phyloP scores from a whole-genome alignment of 23 red algal genomes.

The Gracilariopsis chorda region DNA sequence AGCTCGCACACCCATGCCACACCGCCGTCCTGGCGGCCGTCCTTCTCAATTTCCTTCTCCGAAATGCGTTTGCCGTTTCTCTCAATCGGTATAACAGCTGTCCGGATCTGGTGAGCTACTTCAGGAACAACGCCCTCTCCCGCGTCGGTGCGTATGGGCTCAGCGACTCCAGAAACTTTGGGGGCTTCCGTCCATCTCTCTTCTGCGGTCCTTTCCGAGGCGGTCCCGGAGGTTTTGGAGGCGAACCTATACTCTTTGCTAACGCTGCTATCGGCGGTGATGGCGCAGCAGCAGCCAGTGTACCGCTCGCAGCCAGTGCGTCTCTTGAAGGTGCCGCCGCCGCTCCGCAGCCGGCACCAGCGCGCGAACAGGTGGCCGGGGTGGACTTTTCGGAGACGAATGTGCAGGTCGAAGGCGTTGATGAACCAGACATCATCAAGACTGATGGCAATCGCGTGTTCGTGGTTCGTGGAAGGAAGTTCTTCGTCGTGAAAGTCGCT shows the following conservation, averaged over 20 bases:
- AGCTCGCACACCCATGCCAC: not conserved
- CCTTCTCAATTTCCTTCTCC: not conserved
- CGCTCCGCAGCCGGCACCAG: not conserved
- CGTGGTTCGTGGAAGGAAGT: not conserved
- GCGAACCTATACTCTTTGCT: not conserved
- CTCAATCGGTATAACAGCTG: not conserved
- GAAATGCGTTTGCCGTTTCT: not conserved
- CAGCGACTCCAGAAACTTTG: not conserved
- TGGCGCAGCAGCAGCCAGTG: too few species aligned
- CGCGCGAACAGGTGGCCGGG: not conserved
- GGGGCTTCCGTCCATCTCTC: not conserved
- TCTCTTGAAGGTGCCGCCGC: not conserved
- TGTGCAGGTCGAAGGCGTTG: constrained; percentile 46
- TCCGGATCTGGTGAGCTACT: not conserved
- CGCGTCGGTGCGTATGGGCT: constrained; percentile 23
- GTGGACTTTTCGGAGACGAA: constrained; percentile 53
- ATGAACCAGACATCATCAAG: constrained; percentile 66
- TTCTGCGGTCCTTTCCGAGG: not conserved
- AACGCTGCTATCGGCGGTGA: not conserved
- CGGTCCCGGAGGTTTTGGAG: not conserved
- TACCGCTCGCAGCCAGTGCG: not conserved
- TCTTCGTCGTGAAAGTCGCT: constrained; percentile 6
- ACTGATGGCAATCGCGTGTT: constrained; percentile 53
- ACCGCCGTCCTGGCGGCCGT: not conserved
- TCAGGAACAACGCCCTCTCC: not conserved